A percentile compares a stretch with the other conserved stretches of the same genome.
Conservation (phyloP, 352 stramenopile species). For the Globisporangium solare region DNA sequence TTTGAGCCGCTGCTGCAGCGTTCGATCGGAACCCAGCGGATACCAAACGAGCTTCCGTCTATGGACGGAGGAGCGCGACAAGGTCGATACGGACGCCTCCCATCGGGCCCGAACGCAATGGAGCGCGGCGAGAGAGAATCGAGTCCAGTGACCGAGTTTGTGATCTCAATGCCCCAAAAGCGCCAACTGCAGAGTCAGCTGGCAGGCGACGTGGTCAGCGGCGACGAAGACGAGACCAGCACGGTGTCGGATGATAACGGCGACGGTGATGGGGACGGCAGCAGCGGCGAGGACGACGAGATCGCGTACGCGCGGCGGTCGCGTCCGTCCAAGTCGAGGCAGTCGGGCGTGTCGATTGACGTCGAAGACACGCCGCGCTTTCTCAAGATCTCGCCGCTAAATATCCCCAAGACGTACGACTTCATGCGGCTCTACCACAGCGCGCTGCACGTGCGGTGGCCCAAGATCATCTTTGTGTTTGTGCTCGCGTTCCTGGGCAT, state of each 20-base stretch:
- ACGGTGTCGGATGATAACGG: constrained; percentile 11
- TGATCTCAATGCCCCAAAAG: constrained; percentile 31
- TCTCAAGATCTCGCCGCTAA: constrained; percentile 58
- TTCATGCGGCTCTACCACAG: constrained; percentile 81
- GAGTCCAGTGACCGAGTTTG: constrained; percentile 5
- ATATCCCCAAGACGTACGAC: constrained; percentile 78
- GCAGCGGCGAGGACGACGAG: constrained; percentile 16
- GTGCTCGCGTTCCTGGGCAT: constrained; percentile 60
- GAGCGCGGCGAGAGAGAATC: constrained; percentile 8
- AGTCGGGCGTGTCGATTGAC: constrained; percentile 59
- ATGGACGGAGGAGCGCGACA: background rate
- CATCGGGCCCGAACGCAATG: background rate
- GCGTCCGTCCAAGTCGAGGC: background rate
- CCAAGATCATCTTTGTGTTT: constrained; percentile 68
- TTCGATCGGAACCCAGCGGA: constrained; percentile 52
- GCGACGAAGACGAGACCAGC: constrained; percentile 24
- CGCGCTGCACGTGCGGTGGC: constrained; percentile 68
- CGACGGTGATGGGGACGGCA: background rate
- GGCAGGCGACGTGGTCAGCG: constrained; percentile 18
- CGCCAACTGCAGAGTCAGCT: constrained; percentile 41
- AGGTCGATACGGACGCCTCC: constrained; percentile 1
- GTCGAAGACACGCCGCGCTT: constrained; percentile 80
- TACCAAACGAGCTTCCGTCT: background rate
- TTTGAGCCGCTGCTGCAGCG: constrained; percentile 72
- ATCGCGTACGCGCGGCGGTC: constrained; percentile 3